phyloP scores from a whole-genome alignment of 495 filamentous ascomycete genomes.

The Chlorociboria aeruginascens region DNA sequence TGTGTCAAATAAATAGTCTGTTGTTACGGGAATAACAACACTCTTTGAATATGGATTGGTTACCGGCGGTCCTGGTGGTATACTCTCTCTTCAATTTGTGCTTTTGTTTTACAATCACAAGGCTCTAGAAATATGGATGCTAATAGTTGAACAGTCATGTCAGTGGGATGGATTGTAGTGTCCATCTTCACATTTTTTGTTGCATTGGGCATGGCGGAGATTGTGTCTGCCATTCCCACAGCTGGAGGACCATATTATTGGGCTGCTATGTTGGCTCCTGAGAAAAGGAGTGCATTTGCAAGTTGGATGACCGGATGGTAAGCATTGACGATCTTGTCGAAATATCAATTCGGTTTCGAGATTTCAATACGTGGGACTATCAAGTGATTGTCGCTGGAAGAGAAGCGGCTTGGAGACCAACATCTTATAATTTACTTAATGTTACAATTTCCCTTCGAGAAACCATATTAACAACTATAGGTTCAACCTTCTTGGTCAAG shows the following conservation, averaged over 20 bases:
- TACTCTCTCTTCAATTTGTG: conserved; percentile 8
- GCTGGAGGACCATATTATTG: conserved; percentile 57
- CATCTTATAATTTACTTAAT: background rate
- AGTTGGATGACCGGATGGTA: conserved; percentile 56
- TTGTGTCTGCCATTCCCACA: conserved; percentile 53
- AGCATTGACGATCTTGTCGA: background rate
- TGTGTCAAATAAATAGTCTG: conserved; percentile 27
- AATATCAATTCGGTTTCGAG: no score
- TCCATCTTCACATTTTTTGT: conserved; percentile 46
- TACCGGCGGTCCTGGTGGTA: conserved; percentile 46
- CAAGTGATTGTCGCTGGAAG: no score
- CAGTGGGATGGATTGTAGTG: conserved; percentile 47
- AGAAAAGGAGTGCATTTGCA: conserved; percentile 41
- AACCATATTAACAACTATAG: conserved; percentile 7
- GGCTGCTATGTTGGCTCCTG: conserved; percentile 48
- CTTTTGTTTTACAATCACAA: background rate
- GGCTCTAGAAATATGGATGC: background rate
- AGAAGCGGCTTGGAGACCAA: background rate
- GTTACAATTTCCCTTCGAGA: background rate
- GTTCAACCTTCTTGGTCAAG: conserved; percentile 47
- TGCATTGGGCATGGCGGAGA: conserved; percentile 51
- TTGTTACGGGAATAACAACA: conserved; percentile 51
- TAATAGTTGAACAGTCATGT: conserved; percentile 27
- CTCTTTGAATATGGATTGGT: conserved; percentile 42
- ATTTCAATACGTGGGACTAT: no score